Evolutionary conservation across 441 rosid species (phyloP).

Genomic region (Kokia cookei): DNA sequence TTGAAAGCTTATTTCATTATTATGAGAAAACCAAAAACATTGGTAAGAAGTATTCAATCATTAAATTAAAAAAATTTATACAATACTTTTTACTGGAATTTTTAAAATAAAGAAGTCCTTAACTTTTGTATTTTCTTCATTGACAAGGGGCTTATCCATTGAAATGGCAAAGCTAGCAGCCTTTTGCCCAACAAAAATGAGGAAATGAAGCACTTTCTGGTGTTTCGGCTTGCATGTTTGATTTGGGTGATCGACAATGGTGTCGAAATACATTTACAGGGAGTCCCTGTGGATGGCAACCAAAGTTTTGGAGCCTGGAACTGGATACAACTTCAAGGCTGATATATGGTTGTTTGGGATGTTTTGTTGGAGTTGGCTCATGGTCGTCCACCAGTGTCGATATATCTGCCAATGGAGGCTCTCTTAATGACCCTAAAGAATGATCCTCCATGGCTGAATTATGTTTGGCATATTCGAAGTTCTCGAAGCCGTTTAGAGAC

Average conservation of each 20-base stretch:
- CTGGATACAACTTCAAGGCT: slow-evolving; percentile 79
- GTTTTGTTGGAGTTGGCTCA: background rate
- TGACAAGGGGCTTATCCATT: slow-evolving; percentile 87
- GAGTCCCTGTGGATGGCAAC: slow-evolving; percentile 99
- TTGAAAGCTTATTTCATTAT: no score
- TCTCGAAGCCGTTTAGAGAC: background rate
- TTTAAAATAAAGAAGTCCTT: no score
- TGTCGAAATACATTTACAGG: slow-evolving; percentile 90
- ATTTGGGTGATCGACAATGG: slow-evolving; percentile 79
- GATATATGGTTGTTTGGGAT: background rate
- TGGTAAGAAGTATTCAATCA: no score
- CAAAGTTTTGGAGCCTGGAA: slow-evolving; percentile 92
- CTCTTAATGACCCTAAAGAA: no score
- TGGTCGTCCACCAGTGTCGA: background rate
- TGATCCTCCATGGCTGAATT: background rate
- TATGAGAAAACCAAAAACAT: no score
- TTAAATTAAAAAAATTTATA: no score
- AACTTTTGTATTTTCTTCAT: slow-evolving; percentile 68
- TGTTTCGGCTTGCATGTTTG: slow-evolving; percentile 96
- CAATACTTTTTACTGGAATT: no score
- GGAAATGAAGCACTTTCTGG: slow-evolving; percentile 77
- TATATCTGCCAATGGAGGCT: background rate
- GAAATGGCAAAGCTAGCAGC: slow-evolving; percentile 98
- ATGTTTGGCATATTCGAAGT: background rate
- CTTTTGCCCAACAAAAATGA: slow-evolving; percentile 74